A percentile compares a stretch with the other conserved stretches of the same genome.
phyloP scores from a whole-genome alignment of 495 filamentous ascomycete species.

The Aspergillus indologenus region DNA sequence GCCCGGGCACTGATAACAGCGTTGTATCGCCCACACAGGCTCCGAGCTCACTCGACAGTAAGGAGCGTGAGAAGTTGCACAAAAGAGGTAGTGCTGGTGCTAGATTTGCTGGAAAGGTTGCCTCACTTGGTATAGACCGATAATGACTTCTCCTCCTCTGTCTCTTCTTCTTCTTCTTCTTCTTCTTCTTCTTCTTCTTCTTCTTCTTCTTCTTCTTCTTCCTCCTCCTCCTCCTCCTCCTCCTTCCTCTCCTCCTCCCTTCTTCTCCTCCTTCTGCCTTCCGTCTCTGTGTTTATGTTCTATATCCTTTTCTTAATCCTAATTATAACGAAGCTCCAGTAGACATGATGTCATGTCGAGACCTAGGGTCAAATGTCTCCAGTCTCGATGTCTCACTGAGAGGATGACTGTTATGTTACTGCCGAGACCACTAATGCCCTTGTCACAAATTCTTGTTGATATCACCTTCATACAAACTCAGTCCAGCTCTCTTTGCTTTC shows the following conservation, averaged over 20 bases:
- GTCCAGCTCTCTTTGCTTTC: not conserved
- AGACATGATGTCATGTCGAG: slow-evolving; percentile 14
- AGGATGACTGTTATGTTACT: not conserved
- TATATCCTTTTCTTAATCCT: slow-evolving; percentile 6
- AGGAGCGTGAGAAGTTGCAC: slow-evolving; percentile 49
- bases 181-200: too few species aligned
- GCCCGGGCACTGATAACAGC: slow-evolving; percentile 25
- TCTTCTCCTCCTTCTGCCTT: too few species aligned
- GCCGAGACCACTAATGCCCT: not conserved
- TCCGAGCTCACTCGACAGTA: slow-evolving; percentile 32
- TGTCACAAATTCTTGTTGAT: not conserved
- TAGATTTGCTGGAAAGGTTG: slow-evolving; percentile 47
- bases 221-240: too few species aligned
- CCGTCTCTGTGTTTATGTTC: not conserved
- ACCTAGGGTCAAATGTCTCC: slow-evolving; percentile 5
- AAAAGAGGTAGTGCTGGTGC: slow-evolving; percentile 52
- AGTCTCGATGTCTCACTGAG: not conserved
- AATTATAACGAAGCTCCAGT: slow-evolving; percentile 23
- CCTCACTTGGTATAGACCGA: slow-evolving; percentile 45
- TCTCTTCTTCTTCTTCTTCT: too few species aligned
- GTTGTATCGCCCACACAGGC: slow-evolving; percentile 25
- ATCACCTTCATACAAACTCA: not conserved
- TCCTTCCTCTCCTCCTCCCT: too few species aligned
- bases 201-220: too few species aligned
- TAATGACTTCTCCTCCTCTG: slow-evolving; percentile 7